Conservation (phyloP, 2,329 filamentous ascomycete genomes). For the Monosporascus cannonballus region DNA sequence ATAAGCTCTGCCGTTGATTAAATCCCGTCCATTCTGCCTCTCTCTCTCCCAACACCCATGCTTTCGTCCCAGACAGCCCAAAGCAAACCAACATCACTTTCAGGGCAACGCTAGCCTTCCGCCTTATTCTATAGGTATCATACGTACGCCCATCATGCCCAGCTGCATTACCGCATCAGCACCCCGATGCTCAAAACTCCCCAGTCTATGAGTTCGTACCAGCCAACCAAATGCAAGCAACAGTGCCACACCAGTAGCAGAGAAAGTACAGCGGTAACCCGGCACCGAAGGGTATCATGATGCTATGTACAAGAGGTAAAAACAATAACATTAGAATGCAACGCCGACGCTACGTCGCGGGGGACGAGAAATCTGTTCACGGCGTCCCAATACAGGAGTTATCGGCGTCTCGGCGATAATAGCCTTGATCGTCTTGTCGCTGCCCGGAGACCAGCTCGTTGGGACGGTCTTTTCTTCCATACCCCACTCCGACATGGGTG, state of each 20-base stretch:
- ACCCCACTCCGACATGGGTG: constrained; percentile 47
- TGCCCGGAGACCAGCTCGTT: constrained; percentile 45
- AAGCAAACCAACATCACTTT: too few relatives aligned
- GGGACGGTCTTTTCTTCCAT: constrained; percentile 35
- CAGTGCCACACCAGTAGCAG: background rate
- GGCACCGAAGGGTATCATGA: background rate
- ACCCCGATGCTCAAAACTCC: too few relatives aligned
- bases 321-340: constrained; percentile 33
- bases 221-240: background rate
- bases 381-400: constrained; percentile 17
- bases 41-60: too few relatives aligned
- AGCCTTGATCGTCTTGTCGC: constrained; percentile 35
- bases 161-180: too few relatives aligned
- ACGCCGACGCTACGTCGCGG: constrained; percentile 40
- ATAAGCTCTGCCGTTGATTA: too few relatives aligned
- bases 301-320: constrained; percentile 10
- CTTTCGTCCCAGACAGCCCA: too few relatives aligned
- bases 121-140: too few relatives aligned
- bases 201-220: background rate
- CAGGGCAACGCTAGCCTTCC: too few relatives aligned
- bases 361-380: constrained; percentile 18
- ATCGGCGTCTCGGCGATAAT: constrained; percentile 27
- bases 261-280: background rate
- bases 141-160: too few relatives aligned
- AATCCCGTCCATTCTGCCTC: too few relatives aligned